Base-by-base conservation (phyloP, 305 asterid genomes). In the Rubia peregrina region DNA sequence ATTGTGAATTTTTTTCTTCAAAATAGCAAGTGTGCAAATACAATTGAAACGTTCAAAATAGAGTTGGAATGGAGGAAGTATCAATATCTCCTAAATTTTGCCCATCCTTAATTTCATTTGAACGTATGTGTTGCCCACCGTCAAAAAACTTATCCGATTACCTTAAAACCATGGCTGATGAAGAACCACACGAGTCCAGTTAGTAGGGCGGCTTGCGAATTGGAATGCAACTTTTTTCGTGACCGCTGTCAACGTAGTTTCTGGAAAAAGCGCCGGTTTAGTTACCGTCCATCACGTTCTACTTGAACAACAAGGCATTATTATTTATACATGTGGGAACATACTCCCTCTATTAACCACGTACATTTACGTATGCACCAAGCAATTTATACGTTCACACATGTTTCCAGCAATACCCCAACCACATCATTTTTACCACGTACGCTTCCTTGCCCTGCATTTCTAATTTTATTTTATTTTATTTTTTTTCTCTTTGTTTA, bases 221-320 rank as follows among this genome's bases (percentile, higher is more conserved):
- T 21, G 9, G 8, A 51, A 49, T 16, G 53, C 53, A 46, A 6
- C 57, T 21, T 21, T 16, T 16, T 49, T 49, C 3, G 57, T 49
- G 57, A 49, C 57, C 57, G 56, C 56, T 49, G 56, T 49, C 56
- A 49, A 49, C 56, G 56, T 49, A 13, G 56, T 49, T 49, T 49
- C 56, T 49, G 19, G 56, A 49, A 19, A 16, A 49, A 24, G 26
- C 26, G 26, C 26, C 26, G 26, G 26, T 24, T 24, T 24, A 24
- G 26, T 48, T 48, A n/a, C 55, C 55, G 55, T 4, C 55, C 55
- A 48, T 48, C 55, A 16, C 55, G 21, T 49, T 49, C 56, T 49
- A 2, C 51, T 46, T 1, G n/a, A 24, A 24, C 26, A 24, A 24
- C 26, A 24, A 24, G 26, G 26, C 26, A 24, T 24, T 24, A 24